Evolutionary conservation across 1,139 yeast species (phyloP), one percentile per base, ranked within the genome.

Genomic region (Suhomyces guaymorum): DNA sequence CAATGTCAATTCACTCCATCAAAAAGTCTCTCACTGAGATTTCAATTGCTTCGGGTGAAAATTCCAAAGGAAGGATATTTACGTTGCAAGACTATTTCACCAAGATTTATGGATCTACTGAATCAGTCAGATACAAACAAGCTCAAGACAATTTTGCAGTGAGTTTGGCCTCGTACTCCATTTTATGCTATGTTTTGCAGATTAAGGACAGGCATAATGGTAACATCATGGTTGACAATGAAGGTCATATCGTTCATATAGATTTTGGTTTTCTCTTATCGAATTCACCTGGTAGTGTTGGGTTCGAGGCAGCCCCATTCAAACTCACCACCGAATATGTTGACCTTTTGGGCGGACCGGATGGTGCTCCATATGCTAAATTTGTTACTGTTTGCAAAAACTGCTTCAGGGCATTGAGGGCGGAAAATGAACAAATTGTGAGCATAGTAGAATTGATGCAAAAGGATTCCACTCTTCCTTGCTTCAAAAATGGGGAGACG

Each of bases 161-260:
- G 37, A 88, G 96, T 28, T 70, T 92, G 34, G 97, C 97, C 0
- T 81, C 92, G 0, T 92, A 90, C 54, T 89, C 97, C 0, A 72
- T 92, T 11, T 80, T 92, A 26, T 89, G 96, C 54, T 92, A 92
- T 51, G 63, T 90, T 19, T 67, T 92, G 30, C 97, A 92, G 59
- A 85, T 92, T 36, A 92, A 92, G 52, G 98, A 92, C 58, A 75
- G 98, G 42, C 98, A 92, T 54, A 92, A 92, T 57, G 98, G 98
- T 52, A 92, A 92, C 58, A 90, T 92, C 31, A 82, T 92, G 85
- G 64, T 92, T 12, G 98, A 92, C 55, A 80, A 82, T 42, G 96
- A 90, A 46, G 98, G 98, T 0, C 97, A 92, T 55, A 83, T 92
- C 10, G 82, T 89, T 31, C 98, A 92, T 57, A 92, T 92, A 48